Percentiles rank a stretch among this genome's conserved stretches.
Conservation (phyloP, 345 rosid species). For the Populus euphratica region DNA sequence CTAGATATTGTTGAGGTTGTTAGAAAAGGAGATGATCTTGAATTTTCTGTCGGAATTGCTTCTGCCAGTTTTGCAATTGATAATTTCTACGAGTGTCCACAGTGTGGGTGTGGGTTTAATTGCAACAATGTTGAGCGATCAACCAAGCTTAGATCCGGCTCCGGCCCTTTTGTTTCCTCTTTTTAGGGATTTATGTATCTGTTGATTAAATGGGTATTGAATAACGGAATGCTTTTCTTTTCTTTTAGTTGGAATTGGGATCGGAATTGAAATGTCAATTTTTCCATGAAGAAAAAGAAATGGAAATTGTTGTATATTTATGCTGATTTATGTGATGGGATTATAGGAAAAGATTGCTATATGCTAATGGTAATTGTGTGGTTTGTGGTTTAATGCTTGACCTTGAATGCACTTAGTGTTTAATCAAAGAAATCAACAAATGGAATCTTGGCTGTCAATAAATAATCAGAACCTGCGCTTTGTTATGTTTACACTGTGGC, state of each 20-base stretch:
- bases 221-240: background rate
- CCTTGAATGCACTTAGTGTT: background rate
- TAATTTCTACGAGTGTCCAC: slow-evolving; percentile 80
- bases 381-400: background rate
- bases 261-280: background rate
- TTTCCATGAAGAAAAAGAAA: background rate
- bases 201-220: background rate
- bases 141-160: slow-evolving; percentile 37
- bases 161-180: slow-evolving; percentile 50
- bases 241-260: background rate
- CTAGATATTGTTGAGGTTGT: slow-evolving; percentile 80
- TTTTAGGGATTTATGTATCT: slow-evolving; percentile 26
- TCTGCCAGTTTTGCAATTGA: slow-evolving; percentile 72
- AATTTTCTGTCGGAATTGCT: slow-evolving; percentile 85
- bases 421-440: too few species aligned
- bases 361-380: background rate
- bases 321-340: background rate
- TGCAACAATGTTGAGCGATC: slow-evolving; percentile 39
- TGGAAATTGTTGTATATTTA: background rate
- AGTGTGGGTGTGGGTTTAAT: slow-evolving; percentile 90
- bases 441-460: background rate
- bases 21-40: slow-evolving; percentile 56
- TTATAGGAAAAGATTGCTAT: too few species aligned
- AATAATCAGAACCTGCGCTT: background rate
- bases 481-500: too few species aligned